These are phyloP conservation scores for Zangia roseola DNA, from an alignment of 768 basidiomycete species.

Conservation along the genomic window DNA sequence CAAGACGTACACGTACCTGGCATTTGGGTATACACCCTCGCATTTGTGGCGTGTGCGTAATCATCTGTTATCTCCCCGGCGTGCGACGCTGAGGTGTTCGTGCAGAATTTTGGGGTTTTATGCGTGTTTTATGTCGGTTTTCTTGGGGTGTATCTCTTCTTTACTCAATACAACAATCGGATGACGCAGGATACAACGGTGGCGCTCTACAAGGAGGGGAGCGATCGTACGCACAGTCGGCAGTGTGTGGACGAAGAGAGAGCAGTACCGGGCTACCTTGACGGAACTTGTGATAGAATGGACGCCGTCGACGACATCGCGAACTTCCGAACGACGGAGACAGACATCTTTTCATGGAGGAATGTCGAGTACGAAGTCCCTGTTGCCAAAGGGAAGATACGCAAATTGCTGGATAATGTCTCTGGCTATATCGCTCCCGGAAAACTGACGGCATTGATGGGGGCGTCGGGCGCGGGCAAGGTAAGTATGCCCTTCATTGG, in stretches of 20 bases:
- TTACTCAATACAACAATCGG: conserved; percentile 34
- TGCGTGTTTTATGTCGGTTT: conserved; percentile 43
- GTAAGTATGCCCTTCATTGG: conserved; percentile 13
- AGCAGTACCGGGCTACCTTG: not conserved
- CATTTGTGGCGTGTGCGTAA: conserved; percentile 39
- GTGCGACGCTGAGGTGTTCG: conserved; percentile 8
- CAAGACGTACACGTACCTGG: conserved; percentile 37
- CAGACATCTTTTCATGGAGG: conserved; percentile 82
- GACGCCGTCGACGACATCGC: not conserved
- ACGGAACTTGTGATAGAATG: not conserved
- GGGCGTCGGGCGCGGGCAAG: conserved; percentile 36
- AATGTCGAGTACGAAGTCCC: conserved; percentile 63
- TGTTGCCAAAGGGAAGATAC: conserved; percentile 29
- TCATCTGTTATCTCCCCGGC: conserved; percentile 10
- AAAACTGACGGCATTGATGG: conserved; percentile 52
- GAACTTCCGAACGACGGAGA: too few relatives aligned
- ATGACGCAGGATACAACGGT: conserved; percentile 32
- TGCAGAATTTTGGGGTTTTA: conserved; percentile 43
- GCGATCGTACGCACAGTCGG: not conserved
- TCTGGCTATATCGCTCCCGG: conserved; percentile 52
- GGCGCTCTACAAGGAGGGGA: conserved; percentile 21
- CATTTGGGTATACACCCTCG: conserved; percentile 26
- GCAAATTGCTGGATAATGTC: conserved; percentile 44
- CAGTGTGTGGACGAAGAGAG: conserved; percentile 20
- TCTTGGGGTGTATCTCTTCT: conserved; percentile 34